Conservation (phyloP, 148 eudicot genomes). For the Agrostemma githago region DNA sequence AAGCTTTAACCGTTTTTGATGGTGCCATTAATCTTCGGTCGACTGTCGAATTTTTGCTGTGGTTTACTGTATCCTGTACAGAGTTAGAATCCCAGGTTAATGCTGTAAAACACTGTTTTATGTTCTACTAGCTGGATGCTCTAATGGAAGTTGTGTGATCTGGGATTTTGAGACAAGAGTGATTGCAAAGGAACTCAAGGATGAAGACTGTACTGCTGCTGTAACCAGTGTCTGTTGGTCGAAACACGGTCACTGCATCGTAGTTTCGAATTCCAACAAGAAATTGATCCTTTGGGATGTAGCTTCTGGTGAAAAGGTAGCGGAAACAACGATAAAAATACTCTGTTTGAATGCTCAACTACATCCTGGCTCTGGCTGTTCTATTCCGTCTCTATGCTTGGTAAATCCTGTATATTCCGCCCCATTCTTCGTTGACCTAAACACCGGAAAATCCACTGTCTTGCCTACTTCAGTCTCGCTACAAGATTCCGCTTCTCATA, state of each 20-base stretch:
- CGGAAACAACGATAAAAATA: conserved; percentile 49
- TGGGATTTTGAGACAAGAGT: conserved; percentile 93
- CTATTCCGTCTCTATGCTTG: conserved; percentile 66
- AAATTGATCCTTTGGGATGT: conserved; percentile 91
- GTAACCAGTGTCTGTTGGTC: conserved; percentile 96
- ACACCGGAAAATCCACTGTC: conserved; percentile 36
- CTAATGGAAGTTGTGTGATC: conserved; percentile 85
- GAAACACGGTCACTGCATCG: conserved; percentile 68
- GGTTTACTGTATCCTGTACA: no score
- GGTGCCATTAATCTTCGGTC: not conserved
- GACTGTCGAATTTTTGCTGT: not conserved
- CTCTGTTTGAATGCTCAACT: conserved; percentile 71
- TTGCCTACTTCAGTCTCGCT: conserved; percentile 64
- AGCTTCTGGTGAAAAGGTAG: conserved; percentile 61
- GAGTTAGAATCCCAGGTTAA: no score
- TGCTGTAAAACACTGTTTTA: not conserved
- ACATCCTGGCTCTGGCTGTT: conserved; percentile 74
- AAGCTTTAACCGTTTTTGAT: not conserved
- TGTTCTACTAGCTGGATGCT: conserved; percentile 70
- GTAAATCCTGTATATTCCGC: conserved; percentile 78
- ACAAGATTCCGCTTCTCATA: conserved; percentile 58
- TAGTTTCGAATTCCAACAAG: conserved; percentile 81
- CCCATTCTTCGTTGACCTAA: conserved; percentile 71
- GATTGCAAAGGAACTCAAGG: conserved; percentile 69
- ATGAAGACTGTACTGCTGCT: conserved; percentile 60